Evolutionary conservation across 768 basidiomycete genomes (phyloP), one percentile per base, ranked within the genome.

Genomic region (Astraeus odoratus): DNA sequence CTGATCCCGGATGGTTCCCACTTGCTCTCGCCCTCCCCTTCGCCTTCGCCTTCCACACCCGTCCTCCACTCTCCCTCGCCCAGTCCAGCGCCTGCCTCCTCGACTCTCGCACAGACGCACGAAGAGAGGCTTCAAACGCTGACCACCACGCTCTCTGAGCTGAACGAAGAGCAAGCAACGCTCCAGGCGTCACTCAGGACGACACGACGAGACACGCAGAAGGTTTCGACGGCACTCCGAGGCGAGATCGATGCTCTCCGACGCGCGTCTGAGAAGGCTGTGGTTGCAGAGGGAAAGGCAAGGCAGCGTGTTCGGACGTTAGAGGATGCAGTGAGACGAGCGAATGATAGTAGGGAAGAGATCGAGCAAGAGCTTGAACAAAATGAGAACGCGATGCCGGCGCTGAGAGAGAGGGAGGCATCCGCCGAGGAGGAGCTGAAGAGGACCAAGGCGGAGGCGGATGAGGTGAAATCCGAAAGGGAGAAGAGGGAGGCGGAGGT

Each of bases 311-410:
- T 85, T 8, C 73, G 92, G 9, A 88, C 93, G 1, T 67, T 95
- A 30, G 91, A 94, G 59, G 91, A 95, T 57, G 86, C 90, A 2
- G 81, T 85, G 10, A 91, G 87, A 57, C 81, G 88, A 43, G 81
- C 86, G 8, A 79, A 77, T 51, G 74, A 77, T 5, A 73, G 69
- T 0, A 71, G 77, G 8, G 68, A 65, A 18, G 67, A 74, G 12
- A 53, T 77, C 44, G 61, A 81, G 60, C 53, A 64, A 53, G 60
- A 63, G 45, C 59, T 66, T 1, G 54, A 46, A 19, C 64, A 60
- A 2, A 62, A 77, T 29, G 68, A 74, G 40, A 62, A 60, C 12
- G 66, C 67, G 5, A 51, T 76, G 48, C 69, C 67, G 2, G 63
- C 49, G 4, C 57, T 80, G 25, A 59, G 59, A 47, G 67, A 71